Evolutionary conservation across 495 filamentous ascomycete species (phyloP).

Genomic region (Hypoxylon trugodes): DNA sequence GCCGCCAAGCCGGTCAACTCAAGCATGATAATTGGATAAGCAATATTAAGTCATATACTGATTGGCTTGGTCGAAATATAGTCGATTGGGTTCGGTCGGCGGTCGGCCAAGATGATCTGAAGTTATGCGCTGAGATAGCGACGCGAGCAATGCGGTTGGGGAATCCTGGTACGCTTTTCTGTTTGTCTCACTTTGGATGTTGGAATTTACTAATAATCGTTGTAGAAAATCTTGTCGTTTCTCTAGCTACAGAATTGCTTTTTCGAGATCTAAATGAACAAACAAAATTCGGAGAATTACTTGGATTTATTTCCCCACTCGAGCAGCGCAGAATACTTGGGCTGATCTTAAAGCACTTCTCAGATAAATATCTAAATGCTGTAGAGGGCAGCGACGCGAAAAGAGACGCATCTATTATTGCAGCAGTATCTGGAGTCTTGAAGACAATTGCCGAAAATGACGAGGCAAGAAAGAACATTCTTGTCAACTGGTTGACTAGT

Average conservation of each 20-base stretch:
- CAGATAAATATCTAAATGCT: conserved; percentile 60
- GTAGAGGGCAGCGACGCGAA: conserved; percentile 42
- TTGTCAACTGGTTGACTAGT: conserved; percentile 74
- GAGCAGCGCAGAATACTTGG: conserved; percentile 69
- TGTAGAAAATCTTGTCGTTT: conserved; percentile 64
- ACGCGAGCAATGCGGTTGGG: conserved; percentile 75
- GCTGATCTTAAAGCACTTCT: conserved; percentile 65
- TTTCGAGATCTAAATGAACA: conserved; percentile 47
- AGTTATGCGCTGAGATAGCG: conserved; percentile 67
- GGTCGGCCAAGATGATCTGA: conserved; percentile 52
- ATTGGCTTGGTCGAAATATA: conserved; percentile 79
- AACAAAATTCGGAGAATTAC: conserved; percentile 50
- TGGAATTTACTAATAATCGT: conserved; percentile 17
- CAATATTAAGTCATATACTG: conserved; percentile 67
- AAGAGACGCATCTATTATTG: conserved; percentile 49
- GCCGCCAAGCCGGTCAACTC: conserved; percentile 43
- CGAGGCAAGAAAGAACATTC: conserved; percentile 54
- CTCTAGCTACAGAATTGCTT: conserved; percentile 57
- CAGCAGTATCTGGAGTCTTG: conserved; percentile 59
- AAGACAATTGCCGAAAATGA: conserved; percentile 46
- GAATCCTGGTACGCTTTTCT: conserved; percentile 70
- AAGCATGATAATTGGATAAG: conserved; percentile 67
- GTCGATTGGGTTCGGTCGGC: conserved; percentile 57
- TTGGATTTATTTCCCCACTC: conserved; percentile 58
- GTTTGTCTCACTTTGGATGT: background rate